A percentile compares a stretch with the other conserved stretches of the same genome.
Conservation (phyloP, 2,329 filamentous ascomycete genomes). For the Lachnellula suecica region DNA sequence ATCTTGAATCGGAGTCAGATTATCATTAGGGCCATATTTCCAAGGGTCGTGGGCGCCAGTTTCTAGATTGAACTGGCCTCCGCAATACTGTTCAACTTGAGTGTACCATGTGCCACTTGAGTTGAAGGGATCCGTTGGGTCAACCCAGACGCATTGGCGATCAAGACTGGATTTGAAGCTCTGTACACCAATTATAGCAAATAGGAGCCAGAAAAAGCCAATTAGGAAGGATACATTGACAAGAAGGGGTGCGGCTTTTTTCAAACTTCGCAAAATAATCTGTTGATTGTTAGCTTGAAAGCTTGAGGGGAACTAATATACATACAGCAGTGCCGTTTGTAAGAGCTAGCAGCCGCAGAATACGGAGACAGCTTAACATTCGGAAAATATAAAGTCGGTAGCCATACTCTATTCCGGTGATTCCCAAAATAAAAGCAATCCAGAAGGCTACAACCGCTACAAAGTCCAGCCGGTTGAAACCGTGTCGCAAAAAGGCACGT, state of each 20-base stretch:
- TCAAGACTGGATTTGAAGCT: conserved; percentile 86
- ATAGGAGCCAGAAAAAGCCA: conserved; percentile 95
- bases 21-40: conserved; percentile 45
- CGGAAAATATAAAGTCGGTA: conserved; percentile 86
- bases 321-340: conserved; percentile 90
- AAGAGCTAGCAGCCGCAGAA: conserved; percentile 83
- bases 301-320: conserved; percentile 13
- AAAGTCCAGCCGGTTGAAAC: conserved; percentile 94
- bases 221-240: conserved; percentile 93
- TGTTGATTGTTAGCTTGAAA: conserved; percentile 33
- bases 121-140: conserved; percentile 58
- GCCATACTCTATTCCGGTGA: conserved; percentile 65
- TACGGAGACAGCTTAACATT: conserved; percentile 94
- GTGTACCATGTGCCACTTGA: conserved; percentile 51
- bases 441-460: conserved; percentile 93
- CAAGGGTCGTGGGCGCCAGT: conserved; percentile 65
- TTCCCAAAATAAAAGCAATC: conserved; percentile 77
- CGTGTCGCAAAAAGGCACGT: conserved; percentile 88
- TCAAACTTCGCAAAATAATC: conserved; percentile 92
- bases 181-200: conserved; percentile 94
- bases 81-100: conserved; percentile 76
- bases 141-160: conserved; percentile 76
- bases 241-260: conserved; percentile 88
- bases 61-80: conserved; percentile 69
- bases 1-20: conserved; percentile 30